phyloP scores from a whole-genome alignment of 192 early-diverging fungal genomes.

The Linnemannia zychae region DNA sequence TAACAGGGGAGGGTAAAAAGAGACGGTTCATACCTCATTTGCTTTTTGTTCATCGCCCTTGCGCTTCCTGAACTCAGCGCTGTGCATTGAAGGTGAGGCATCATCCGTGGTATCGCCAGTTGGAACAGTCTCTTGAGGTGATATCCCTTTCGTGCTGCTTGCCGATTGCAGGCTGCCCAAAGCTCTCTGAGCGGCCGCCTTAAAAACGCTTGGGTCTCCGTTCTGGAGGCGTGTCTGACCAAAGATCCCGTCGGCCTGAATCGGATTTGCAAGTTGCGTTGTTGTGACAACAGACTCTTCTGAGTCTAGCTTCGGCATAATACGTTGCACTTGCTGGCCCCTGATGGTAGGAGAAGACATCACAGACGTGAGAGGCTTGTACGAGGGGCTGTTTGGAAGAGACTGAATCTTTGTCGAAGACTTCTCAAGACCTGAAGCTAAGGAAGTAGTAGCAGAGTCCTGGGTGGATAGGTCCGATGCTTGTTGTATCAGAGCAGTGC shows the following conservation, averaged over 20 bases:
- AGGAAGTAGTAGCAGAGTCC: neutral
- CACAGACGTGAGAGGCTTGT: conserved; percentile 24
- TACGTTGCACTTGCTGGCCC: conserved; percentile 19
- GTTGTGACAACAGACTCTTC: neutral
- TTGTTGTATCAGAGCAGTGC: neutral
- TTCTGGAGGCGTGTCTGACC: conserved; percentile 9
- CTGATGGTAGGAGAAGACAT: neutral
- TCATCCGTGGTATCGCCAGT: conserved; percentile 37
- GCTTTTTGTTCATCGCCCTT: conserved; percentile 8
- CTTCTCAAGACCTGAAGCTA: neutral
- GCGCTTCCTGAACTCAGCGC: conserved; percentile 30
- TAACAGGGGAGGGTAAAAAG: neutral
- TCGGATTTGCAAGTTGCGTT: neutral
- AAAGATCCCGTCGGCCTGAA: neutral
- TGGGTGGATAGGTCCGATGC: neutral
- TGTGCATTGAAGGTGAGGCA: conserved; percentile 15
- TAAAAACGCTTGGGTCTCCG: conserved; percentile 8
- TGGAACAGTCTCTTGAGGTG: neutral
- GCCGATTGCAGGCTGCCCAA: neutral
- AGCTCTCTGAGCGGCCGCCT: conserved; percentile 29
- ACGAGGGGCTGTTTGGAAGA: conserved; percentile 25
- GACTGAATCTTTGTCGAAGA: neutral
- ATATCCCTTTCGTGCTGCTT: neutral
- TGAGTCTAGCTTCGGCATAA: neutral
- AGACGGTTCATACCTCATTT: conserved; percentile 26